These are phyloP conservation scores for Cucurbita maxima DNA, from an alignment of 306 rosid genomes.

Conservation along the genomic window DNA sequence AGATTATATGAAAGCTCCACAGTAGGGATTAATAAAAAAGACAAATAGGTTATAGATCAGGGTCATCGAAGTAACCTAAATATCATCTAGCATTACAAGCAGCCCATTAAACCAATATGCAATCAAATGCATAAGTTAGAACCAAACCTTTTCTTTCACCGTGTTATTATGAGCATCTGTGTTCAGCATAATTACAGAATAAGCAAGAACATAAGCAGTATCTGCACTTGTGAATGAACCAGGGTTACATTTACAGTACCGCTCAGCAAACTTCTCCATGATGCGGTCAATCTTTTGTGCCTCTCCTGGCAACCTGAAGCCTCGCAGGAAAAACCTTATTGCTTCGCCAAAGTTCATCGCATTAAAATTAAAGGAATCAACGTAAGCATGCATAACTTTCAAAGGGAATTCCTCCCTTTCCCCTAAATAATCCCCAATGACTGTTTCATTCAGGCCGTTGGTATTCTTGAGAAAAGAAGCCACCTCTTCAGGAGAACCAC, in stretches of 20 bases:
- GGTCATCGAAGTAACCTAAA: constrained; percentile 1
- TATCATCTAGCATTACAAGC: not conserved
- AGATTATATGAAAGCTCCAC: not conserved
- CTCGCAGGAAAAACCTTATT: constrained; percentile 83
- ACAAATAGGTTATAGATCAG: not conserved
- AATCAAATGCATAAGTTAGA: not conserved
- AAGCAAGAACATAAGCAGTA: constrained; percentile 95
- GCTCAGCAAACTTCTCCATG: constrained; percentile 99
- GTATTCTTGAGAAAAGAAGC: constrained; percentile 80
- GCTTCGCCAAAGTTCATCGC: constrained; percentile 93
- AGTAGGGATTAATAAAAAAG: not conserved
- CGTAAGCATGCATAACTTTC: constrained; percentile 99
- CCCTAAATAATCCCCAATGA: constrained; percentile 94
- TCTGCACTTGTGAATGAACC: constrained; percentile 95
- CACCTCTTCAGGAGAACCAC: constrained; percentile 74
- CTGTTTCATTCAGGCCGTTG: constrained; percentile 60
- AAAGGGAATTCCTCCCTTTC: constrained; percentile 90
- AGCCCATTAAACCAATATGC: not conserved
- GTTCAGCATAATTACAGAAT: constrained; percentile 98
- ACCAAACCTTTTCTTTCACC: constrained; percentile 93
- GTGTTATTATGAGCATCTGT: constrained; percentile 94
- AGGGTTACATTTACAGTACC: constrained; percentile 91
- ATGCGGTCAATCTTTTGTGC: constrained; percentile 99
- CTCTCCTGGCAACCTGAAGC: constrained; percentile 97
- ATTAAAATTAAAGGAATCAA: constrained; percentile 83